Conservation (phyloP, 257 asterid species). For the Catharanthus roseus region DNA sequence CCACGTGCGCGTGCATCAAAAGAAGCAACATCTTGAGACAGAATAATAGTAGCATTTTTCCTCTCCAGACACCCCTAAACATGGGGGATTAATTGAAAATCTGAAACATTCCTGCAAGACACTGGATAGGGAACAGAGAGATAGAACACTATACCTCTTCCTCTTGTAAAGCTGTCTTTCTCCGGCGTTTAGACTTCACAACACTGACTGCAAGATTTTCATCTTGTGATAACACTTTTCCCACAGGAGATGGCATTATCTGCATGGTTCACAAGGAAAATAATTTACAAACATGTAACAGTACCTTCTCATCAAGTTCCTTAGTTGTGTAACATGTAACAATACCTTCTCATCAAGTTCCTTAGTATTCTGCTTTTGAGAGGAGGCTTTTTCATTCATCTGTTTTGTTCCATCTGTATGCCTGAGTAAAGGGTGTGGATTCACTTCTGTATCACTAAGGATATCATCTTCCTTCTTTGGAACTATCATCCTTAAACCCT, state of each 20-base stretch:
- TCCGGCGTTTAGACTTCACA: conserved; percentile 18
- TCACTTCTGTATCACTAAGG: conserved; percentile 14
- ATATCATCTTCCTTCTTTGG: conserved; percentile 25
- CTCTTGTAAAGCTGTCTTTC: conserved; percentile 20
- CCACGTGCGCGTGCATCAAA: not conserved
- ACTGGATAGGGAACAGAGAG: not conserved
- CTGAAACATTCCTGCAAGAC: not conserved
- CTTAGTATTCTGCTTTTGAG: conserved; percentile 6
- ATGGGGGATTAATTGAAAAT: not conserved
- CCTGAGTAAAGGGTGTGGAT: conserved; percentile 10
- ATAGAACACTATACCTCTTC: conserved; percentile 39
- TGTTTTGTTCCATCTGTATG: conserved; percentile 16
- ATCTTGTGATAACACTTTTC: conserved; percentile 1
- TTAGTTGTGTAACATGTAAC: not conserved
- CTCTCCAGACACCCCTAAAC: not conserved
- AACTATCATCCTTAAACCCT: conserved; percentile 9
- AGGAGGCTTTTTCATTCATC: not conserved
- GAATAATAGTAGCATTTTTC: not conserved
- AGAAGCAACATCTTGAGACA: not conserved
- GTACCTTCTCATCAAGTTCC: conserved; percentile 14
- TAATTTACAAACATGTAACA: not conserved
- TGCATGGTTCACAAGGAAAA: conserved; percentile 1
- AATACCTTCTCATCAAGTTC: conserved; percentile 15
- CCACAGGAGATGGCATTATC: conserved; percentile 6
- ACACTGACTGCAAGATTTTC: conserved; percentile 10